Conservation (phyloP, 1,139 yeast species). For the Kurtzmaniella quercitrusa region DNA sequence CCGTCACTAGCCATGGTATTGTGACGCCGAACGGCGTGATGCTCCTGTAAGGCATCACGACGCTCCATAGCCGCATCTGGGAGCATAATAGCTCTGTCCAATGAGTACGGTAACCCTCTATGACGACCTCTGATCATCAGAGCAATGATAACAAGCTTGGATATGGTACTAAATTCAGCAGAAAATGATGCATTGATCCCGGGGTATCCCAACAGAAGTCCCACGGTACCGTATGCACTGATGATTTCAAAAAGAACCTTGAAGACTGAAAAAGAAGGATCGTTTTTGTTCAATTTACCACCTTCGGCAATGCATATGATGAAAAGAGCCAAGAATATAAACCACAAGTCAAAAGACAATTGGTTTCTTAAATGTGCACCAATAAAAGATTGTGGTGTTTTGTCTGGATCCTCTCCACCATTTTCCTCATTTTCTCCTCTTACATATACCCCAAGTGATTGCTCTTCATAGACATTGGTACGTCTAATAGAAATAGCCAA, state of each 20-base stretch:
- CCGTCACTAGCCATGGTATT: conserved; percentile 16
- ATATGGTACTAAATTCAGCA: conserved; percentile 64
- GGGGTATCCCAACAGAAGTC: conserved; percentile 82
- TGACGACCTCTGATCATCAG: conserved; percentile 94
- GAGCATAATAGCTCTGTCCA: conserved; percentile 91
- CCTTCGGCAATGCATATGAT: conserved; percentile 86
- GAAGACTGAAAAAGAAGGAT: conserved; percentile 61
- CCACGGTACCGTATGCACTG: conserved; percentile 96
- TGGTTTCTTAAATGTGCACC: conserved; percentile 90
- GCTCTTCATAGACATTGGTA: conserved; percentile 97
- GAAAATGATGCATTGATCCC: conserved; percentile 62
- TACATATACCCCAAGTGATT: conserved; percentile 79
- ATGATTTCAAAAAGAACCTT: conserved; percentile 79
- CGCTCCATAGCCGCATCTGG: conserved; percentile 67
- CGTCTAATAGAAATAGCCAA: conserved; percentile 93
- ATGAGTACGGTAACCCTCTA: conserved; percentile 90
- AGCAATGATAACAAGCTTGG: conserved; percentile 81
- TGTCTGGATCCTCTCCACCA: conserved; percentile 24
- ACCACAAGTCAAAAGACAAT: conserved; percentile 93
- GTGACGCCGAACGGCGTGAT: conserved; percentile 42
- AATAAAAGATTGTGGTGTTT: conserved; percentile 56
- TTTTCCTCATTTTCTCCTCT: conserved; percentile 33
- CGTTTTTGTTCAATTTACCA: conserved; percentile 43
- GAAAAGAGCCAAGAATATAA: conserved; percentile 78
- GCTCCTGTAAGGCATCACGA: conserved; percentile 65